These are phyloP conservation scores for Eustoma russellianum DNA, from an alignment of 257 asterid species.

Conservation along the genomic window DNA sequence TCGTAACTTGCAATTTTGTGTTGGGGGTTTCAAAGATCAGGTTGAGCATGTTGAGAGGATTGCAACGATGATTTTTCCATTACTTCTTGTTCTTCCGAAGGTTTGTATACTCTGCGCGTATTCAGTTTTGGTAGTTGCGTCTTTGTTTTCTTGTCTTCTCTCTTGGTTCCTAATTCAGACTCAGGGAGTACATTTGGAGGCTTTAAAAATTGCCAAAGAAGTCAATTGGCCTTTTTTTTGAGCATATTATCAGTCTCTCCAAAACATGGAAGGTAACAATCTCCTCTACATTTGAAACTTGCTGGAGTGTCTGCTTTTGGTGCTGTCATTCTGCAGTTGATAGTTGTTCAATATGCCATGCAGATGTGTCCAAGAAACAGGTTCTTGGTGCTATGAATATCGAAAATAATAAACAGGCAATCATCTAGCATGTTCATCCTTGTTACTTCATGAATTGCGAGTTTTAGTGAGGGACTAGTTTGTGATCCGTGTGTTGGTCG, in stretches of 20 bases:
- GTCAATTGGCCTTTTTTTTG: constrained; percentile 68
- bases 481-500: no score
- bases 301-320: neutral
- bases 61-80: constrained; percentile 60
- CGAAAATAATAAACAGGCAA: no score
- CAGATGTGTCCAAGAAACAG: no score
- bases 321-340: neutral
- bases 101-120: constrained; percentile 23
- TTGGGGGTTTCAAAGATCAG: constrained; percentile 41
- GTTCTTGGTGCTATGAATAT: no score
- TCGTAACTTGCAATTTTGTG: constrained; percentile 47
- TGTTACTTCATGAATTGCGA: no score
- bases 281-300: neutral
- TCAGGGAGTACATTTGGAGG: constrained; percentile 52
- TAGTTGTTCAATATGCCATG: neutral
- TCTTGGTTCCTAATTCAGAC: constrained; percentile 36
- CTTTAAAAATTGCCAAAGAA: constrained; percentile 61
- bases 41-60: constrained; percentile 32
- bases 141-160: constrained; percentile 10
- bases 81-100: constrained; percentile 63
- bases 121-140: constrained; percentile 1
- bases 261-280: constrained; percentile 41
- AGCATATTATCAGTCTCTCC: constrained; percentile 38
- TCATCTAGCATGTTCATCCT: no score
- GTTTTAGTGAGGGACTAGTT: no score